These are phyloP conservation scores for Flaveria sonorensis DNA, from an alignment of 129 eudicot genomes.

Conservation along the genomic window DNA sequence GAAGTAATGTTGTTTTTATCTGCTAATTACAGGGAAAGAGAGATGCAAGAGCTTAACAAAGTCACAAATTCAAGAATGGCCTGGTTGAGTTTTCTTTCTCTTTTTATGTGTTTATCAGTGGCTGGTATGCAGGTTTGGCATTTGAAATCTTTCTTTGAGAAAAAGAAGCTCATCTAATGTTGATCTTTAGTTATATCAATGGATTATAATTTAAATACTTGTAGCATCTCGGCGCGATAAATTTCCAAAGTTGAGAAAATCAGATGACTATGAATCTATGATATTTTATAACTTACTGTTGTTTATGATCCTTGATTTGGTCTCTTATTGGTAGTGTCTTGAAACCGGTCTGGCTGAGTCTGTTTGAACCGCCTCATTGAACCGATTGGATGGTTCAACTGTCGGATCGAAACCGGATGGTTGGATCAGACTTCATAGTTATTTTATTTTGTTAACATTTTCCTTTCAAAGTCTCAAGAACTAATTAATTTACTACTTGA, in stretches of 20 bases:
- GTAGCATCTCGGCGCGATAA: slow-evolving; percentile 21
- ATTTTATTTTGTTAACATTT: too few relatives aligned
- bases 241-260: slow-evolving; percentile 11
- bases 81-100: slow-evolving; percentile 74
- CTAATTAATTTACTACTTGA: too few relatives aligned
- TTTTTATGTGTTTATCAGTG: slow-evolving; percentile 60
- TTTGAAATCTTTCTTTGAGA: slow-evolving; percentile 78
- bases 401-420: too few relatives aligned
- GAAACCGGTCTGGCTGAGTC: too few relatives aligned
- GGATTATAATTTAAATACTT: slow-evolving; percentile 12
- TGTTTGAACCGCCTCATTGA: too few relatives aligned
- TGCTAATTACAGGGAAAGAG: slow-evolving; percentile 64
- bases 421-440: too few relatives aligned
- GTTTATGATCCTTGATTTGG: neutral
- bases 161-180: slow-evolving; percentile 74
- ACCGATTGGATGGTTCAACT: too few relatives aligned
- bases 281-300: neutral
- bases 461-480: too few relatives aligned
- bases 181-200: neutral
- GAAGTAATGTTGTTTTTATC: neutral
- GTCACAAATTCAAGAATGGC: slow-evolving; percentile 76
- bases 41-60: slow-evolving; percentile 74
- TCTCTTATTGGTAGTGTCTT: neutral
- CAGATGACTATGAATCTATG: slow-evolving; percentile 1
- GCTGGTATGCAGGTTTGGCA: slow-evolving; percentile 88